phyloP scores from a whole-genome alignment of 2,329 filamentous ascomycete species.

The Myriosclerotinia scirpicola region DNA sequence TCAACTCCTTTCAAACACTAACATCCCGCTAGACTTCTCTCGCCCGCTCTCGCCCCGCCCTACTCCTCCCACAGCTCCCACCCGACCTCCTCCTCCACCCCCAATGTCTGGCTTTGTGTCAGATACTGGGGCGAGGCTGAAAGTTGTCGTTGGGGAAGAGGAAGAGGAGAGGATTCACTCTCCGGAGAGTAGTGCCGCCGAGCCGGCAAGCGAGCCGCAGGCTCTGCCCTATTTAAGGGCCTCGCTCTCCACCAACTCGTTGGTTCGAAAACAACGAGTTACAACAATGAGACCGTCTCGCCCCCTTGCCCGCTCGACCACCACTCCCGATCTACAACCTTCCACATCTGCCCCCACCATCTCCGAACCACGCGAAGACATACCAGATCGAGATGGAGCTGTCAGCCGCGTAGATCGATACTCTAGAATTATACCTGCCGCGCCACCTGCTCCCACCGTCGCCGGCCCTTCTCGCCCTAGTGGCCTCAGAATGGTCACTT shows the following conservation, averaged over 20 bases:
- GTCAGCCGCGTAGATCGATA: conserved; percentile 7
- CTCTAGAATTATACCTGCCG: neutral
- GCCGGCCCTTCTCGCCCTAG: neutral
- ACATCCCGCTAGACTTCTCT: neutral
- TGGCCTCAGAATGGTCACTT: neutral
- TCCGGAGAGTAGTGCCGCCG: neutral
- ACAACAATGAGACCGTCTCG: neutral
- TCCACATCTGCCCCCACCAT: neutral
- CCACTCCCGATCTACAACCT: neutral
- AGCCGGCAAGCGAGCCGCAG: neutral
- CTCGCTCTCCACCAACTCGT: no score
- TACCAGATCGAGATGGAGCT: neutral
- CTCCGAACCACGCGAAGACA: rapidly evolving
- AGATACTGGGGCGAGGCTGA: no score
- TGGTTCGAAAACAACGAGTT: neutral
- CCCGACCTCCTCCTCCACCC: neutral
- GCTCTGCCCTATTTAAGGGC: neutral
- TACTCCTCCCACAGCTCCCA: neutral
- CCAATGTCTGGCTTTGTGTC: no score
- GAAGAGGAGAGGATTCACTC: neutral
- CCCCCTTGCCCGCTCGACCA: neutral
- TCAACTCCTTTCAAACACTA: neutral
- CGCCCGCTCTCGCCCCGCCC: neutral
- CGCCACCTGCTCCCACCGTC: neutral
- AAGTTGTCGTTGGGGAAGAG: neutral